Evolutionary conservation across 2,329 filamentous ascomycete genomes (phyloP).

Genomic region (Myriosclerotinia curreyana): DNA sequence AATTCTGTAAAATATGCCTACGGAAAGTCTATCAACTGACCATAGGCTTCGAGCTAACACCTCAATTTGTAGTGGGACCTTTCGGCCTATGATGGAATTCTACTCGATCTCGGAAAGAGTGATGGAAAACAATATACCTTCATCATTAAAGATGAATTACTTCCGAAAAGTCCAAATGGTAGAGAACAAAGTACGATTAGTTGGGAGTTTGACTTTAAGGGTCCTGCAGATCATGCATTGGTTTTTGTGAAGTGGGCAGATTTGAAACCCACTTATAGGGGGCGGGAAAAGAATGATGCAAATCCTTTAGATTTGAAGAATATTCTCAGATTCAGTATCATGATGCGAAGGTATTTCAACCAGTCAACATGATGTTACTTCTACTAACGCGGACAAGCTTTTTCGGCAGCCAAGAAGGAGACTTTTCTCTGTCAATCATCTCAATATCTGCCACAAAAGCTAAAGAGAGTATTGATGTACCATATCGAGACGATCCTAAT

Average conservation of each 20-base stretch:
- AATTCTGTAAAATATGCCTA: background rate
- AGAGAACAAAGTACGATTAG: slow-evolving; percentile 69
- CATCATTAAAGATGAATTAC: slow-evolving; percentile 67
- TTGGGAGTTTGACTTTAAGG: slow-evolving; percentile 69
- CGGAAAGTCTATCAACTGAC: background rate
- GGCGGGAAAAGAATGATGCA: slow-evolving; percentile 60
- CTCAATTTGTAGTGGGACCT: slow-evolving; percentile 56
- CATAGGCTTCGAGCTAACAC: background rate
- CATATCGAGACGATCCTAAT: slow-evolving; percentile 30
- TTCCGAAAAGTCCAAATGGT: slow-evolving; percentile 57
- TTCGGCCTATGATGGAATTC: slow-evolving; percentile 58
- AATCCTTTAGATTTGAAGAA: slow-evolving; percentile 55
- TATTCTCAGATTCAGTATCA: slow-evolving; percentile 68
- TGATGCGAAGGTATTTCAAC: slow-evolving; percentile 71
- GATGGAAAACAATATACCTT: slow-evolving; percentile 71
- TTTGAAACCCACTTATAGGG: slow-evolving; percentile 71
- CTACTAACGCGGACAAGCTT: slow-evolving; percentile 53
- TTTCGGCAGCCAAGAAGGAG: slow-evolving; percentile 69
- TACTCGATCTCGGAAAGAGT: slow-evolving; percentile 49
- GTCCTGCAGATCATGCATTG: slow-evolving; percentile 38
- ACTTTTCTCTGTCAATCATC: slow-evolving; percentile 57
- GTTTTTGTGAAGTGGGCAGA: slow-evolving; percentile 61
- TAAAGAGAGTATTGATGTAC: slow-evolving; percentile 13
- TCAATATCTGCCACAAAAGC: slow-evolving; percentile 50
- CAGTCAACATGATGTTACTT: slow-evolving; percentile 15